Conservation (phyloP, 2,329 filamentous ascomycete species). For the Epichloe aotearoae region DNA sequence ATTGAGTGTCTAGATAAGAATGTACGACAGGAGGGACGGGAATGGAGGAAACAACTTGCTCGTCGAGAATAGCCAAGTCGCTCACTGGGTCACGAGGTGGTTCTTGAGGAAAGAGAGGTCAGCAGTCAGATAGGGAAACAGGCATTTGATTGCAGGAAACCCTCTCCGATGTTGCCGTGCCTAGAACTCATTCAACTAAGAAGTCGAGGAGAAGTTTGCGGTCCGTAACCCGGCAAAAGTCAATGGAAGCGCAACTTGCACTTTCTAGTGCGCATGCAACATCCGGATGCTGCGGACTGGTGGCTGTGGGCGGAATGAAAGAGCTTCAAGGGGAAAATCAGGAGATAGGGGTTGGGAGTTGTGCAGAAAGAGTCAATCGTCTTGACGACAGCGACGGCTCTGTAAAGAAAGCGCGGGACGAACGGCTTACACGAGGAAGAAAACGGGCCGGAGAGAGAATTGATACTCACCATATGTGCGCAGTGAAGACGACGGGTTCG, state of each 20-base stretch:
- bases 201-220: neutral
- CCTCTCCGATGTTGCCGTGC: neutral
- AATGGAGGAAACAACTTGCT: neutral
- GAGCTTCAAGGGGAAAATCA: neutral
- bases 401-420: neutral
- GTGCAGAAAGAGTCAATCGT: neutral
- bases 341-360: neutral
- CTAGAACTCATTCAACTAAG: neutral
- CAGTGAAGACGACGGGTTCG: neutral
- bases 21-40: neutral
- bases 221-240: neutral
- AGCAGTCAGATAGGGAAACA: neutral
- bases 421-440: neutral
- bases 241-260: neutral
- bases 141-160: neutral
- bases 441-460: neutral
- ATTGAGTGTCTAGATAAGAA: neutral
- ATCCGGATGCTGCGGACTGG: neutral
- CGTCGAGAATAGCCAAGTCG: neutral
- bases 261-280: neutral
- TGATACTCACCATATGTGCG: slow-evolving; percentile 2
- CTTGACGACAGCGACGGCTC: neutral
- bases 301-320: neutral
- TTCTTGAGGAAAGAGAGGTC: slow-evolving; percentile 2
- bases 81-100: neutral